These are phyloP conservation scores for Juglanconis sp. DNA, from an alignment of 2,329 filamentous ascomycete species.

Conservation along the genomic window DNA sequence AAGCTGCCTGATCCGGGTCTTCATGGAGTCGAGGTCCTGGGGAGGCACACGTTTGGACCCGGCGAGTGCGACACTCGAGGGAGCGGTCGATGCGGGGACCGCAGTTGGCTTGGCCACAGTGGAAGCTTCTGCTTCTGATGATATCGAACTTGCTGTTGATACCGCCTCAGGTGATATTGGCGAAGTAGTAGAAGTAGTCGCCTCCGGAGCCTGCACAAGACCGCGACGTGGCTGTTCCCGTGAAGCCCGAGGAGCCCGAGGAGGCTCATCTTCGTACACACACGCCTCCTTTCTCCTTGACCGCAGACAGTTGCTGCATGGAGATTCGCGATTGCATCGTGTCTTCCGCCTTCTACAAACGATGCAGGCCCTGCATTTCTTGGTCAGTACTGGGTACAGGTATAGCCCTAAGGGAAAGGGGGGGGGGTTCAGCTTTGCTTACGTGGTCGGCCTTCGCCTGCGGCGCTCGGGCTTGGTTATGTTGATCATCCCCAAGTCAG, in stretches of 20 bases:
- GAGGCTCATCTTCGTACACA: slow-evolving; percentile 27
- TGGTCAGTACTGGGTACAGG: too few species aligned
- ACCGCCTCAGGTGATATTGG: not conserved
- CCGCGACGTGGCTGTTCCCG: too few species aligned
- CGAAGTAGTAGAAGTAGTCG: not conserved
- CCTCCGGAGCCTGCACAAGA: not conserved
- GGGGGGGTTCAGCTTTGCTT: not conserved
- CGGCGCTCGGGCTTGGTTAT: slow-evolving; percentile 9
- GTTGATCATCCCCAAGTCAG: too few species aligned
- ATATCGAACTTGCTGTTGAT: not conserved
- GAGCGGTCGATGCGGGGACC: not conserved
- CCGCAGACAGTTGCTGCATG: slow-evolving; percentile 40
- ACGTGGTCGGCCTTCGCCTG: slow-evolving; percentile 17
- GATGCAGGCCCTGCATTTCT: not conserved
- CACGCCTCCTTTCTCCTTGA: slow-evolving; percentile 32
- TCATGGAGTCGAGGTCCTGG: slow-evolving; percentile 35
- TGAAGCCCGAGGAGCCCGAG: not conserved
- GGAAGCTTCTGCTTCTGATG: not conserved
- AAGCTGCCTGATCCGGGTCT: slow-evolving; percentile 38
- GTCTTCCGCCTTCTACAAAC: slow-evolving; percentile 36
- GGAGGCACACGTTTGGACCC: not conserved
- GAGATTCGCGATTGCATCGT: slow-evolving; percentile 38
- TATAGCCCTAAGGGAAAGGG: too few species aligned
- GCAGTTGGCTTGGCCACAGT: not conserved
- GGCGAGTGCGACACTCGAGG: slow-evolving; percentile 20